phyloP scores from a whole-genome alignment of 208 protist species.

The Tritrichomonas musculus region DNA sequence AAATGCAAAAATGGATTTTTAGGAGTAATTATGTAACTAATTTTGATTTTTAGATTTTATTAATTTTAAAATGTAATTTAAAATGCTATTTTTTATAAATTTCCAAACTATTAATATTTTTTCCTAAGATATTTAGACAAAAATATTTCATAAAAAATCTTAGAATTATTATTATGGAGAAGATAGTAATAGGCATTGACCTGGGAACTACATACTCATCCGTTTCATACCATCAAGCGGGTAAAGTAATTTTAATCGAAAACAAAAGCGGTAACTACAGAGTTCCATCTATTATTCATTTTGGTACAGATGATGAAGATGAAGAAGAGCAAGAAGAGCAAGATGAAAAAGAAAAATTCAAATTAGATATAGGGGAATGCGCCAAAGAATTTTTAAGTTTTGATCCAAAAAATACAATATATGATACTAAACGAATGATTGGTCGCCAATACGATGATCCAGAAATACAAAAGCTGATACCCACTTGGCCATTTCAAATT shows the following conservation, averaged over 20 bases:
- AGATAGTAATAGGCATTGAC: slow-evolving; percentile 65
- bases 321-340: too few relatives aligned
- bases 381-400: slow-evolving; percentile 72
- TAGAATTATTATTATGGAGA: too few relatives aligned
- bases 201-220: slow-evolving; percentile 61
- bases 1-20: too few relatives aligned
- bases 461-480: slow-evolving; percentile 85
- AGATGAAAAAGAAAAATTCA: too few relatives aligned
- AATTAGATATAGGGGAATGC: too few relatives aligned
- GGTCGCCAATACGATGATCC: slow-evolving; percentile 67
- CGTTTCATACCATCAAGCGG: slow-evolving; percentile 52
- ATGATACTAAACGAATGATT: slow-evolving; percentile 81
- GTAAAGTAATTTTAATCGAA: slow-evolving; percentile 80
- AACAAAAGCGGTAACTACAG: slow-evolving; percentile 96
- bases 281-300: slow-evolving; percentile 94
- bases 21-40: too few relatives aligned
- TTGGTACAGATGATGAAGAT: slow-evolving; percentile 63
- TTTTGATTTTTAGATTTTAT: too few relatives aligned
- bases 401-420: slow-evolving; percentile 75
- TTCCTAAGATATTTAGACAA: too few relatives aligned
- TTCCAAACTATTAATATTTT: too few relatives aligned
- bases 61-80: too few relatives aligned
- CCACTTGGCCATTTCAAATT: slow-evolving; percentile 81
- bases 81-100: too few relatives aligned
- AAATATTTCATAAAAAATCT: too few relatives aligned